Conservation (phyloP, 169 alveolate species). For the Plasmodium gaboni region DNA sequence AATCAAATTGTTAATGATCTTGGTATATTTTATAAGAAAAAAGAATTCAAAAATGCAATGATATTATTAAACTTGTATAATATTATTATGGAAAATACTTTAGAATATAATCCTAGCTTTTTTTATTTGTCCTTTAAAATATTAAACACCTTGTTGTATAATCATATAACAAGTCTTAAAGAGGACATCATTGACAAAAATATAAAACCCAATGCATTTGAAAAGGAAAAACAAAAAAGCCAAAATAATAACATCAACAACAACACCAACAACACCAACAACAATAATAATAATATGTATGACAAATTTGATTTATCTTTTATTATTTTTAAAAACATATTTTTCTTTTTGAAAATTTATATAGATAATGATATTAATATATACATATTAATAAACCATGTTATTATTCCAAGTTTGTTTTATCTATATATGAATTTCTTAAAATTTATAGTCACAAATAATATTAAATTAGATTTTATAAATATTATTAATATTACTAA, state of each 20-base stretch:
- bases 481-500: background rate
- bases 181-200: too few species aligned
- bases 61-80: slow-evolving; percentile 64
- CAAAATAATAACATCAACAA: slow-evolving; percentile 1
- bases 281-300: slow-evolving; percentile 1
- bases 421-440: slow-evolving; percentile 45
- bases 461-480: slow-evolving; percentile 19
- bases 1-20: slow-evolving; percentile 19
- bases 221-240: background rate
- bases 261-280: background rate
- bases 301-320: slow-evolving; percentile 25
- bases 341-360: slow-evolving; percentile 31
- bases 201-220: background rate
- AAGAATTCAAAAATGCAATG: slow-evolving; percentile 45
- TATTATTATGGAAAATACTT: slow-evolving; percentile 47
- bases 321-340: slow-evolving; percentile 27
- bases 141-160: slow-evolving; percentile 40
- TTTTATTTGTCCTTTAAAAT: slow-evolving; percentile 62
- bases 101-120: slow-evolving; percentile 52
- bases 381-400: slow-evolving; percentile 62
- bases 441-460: background rate
- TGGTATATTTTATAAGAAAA: slow-evolving; percentile 49
- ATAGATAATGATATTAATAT: slow-evolving; percentile 57
- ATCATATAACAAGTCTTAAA: background rate
- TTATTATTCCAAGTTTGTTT: slow-evolving; percentile 41